Conservation (phyloP, 2,329 filamentous ascomycete genomes). For the Zymoseptoria passerinii region DNA sequence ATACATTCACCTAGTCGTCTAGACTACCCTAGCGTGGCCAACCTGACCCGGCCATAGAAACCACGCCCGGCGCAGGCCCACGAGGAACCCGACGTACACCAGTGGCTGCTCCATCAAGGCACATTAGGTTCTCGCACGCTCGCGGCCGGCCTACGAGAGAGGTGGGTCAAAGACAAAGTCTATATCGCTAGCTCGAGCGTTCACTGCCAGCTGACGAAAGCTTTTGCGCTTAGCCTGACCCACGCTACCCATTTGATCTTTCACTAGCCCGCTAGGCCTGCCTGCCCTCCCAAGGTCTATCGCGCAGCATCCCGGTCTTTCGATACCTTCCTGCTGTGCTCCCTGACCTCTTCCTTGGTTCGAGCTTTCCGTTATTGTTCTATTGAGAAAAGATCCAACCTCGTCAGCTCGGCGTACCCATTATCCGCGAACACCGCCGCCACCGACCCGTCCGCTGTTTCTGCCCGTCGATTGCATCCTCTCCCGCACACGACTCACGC, state of each 20-base stretch:
- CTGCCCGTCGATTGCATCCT: background rate
- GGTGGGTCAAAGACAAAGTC: slow-evolving; percentile 10
- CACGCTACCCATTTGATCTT: background rate
- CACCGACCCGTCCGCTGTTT: background rate
- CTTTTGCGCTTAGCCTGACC: background rate
- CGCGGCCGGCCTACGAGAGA: background rate
- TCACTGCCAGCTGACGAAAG: slow-evolving; percentile 19
- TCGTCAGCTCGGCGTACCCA: background rate
- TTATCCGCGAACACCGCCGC: background rate
- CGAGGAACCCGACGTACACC: background rate
- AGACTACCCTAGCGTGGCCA: background rate
- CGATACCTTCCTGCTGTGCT: background rate
- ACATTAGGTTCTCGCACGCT: background rate
- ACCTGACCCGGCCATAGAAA: background rate
- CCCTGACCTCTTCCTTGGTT: background rate
- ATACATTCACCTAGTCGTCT: background rate
- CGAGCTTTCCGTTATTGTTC: background rate
- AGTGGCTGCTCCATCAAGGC: background rate
- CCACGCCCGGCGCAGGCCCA: background rate
- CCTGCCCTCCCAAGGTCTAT: slow-evolving; percentile 1
- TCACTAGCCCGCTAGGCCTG: slow-evolving; percentile 3
- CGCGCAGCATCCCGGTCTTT: slow-evolving; percentile 1
- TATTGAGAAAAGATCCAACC: background rate
- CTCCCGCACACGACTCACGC: background rate
- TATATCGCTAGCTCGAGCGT: slow-evolving; percentile 16